Percentiles rank a stretch among this genome's conserved stretches.
These are phyloP conservation scores for Gymnopilus dilepis DNA, from an alignment of 768 basidiomycete species.

Conservation along the genomic window DNA sequence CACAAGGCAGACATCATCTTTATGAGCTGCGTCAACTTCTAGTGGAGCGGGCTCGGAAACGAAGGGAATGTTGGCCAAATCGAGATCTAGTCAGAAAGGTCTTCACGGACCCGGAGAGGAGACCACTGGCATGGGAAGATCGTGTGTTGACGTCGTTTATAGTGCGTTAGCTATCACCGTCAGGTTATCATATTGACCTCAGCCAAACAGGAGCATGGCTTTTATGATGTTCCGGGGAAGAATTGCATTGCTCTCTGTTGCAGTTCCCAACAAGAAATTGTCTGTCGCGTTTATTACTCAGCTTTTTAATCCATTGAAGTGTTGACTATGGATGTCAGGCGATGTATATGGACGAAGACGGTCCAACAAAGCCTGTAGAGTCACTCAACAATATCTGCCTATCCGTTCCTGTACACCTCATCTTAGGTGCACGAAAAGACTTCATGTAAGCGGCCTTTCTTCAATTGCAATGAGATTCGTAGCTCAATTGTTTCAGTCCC, in stretches of 20 bases:
- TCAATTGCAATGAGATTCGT: neutral
- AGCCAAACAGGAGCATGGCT: conserved; percentile 47
- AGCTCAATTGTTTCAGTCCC: conserved; percentile 32
- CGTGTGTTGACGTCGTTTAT: conserved; percentile 57
- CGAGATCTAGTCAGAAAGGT: conserved; percentile 44
- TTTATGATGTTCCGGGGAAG: conserved; percentile 42
- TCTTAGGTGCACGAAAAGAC: conserved; percentile 56
- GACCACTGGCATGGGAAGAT: conserved; percentile 55
- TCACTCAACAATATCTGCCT: conserved; percentile 46
- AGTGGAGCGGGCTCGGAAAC: conserved; percentile 51
- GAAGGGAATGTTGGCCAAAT: conserved; percentile 58
- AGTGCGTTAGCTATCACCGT: conserved; percentile 38
- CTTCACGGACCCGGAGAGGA: conserved; percentile 38
- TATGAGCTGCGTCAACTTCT: conserved; percentile 45
- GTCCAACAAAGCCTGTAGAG: conserved; percentile 56
- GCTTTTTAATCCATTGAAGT: neutral
- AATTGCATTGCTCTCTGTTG: conserved; percentile 56
- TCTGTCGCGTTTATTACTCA: conserved; percentile 32
- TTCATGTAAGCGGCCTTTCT: conserved; percentile 48
- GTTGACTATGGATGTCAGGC: no score
- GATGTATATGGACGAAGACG: conserved; percentile 67
- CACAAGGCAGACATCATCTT: conserved; percentile 50
- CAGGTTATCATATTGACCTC: neutral
- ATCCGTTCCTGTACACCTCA: conserved; percentile 53
- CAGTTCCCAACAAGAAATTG: conserved; percentile 65